These are phyloP conservation scores for Penstemon newberryi DNA, from an alignment of 257 asterid genomes.

Conservation along the genomic window DNA sequence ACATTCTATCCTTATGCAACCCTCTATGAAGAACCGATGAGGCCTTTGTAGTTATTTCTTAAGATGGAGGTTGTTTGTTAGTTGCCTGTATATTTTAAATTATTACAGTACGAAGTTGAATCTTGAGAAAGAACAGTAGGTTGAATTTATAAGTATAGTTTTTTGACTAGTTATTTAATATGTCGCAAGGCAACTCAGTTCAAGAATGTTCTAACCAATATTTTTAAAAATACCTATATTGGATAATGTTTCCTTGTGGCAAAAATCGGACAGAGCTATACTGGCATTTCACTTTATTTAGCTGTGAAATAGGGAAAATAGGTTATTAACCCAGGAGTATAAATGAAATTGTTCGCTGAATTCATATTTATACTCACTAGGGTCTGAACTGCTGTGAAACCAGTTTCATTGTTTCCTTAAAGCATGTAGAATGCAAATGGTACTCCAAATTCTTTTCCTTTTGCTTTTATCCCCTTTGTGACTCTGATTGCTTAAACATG, in stretches of 20 bases:
- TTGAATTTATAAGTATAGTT: neutral
- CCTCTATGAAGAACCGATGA: neutral
- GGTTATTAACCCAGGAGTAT: too few relatives aligned
- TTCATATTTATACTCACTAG: neutral
- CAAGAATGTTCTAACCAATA: neutral
- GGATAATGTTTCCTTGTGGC: neutral
- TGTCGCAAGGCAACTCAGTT: neutral
- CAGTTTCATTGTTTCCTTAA: neutral
- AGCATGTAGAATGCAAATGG: slow-evolving; percentile 10
- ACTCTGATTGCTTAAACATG: slow-evolving; percentile 23
- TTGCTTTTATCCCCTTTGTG: neutral
- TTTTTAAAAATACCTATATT: neutral
- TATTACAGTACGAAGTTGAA: neutral
- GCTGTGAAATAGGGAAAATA: neutral
- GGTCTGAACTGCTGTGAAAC: neutral
- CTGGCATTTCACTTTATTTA: slow-evolving; percentile 11
- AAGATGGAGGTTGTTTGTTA: slow-evolving; percentile 12
- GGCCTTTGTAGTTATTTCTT: slow-evolving; percentile 18
- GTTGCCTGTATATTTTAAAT: slow-evolving; percentile 11
- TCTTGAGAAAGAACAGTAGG: slow-evolving; percentile 10
- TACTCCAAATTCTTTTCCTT: neutral
- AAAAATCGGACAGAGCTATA: neutral
- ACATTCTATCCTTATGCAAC: neutral
- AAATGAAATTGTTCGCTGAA: too few relatives aligned
- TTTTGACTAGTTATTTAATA: neutral